These are phyloP conservation scores for Chrysochromulina parva DNA, from an alignment of 78 protist genomes.

Conservation along the genomic window DNA sequence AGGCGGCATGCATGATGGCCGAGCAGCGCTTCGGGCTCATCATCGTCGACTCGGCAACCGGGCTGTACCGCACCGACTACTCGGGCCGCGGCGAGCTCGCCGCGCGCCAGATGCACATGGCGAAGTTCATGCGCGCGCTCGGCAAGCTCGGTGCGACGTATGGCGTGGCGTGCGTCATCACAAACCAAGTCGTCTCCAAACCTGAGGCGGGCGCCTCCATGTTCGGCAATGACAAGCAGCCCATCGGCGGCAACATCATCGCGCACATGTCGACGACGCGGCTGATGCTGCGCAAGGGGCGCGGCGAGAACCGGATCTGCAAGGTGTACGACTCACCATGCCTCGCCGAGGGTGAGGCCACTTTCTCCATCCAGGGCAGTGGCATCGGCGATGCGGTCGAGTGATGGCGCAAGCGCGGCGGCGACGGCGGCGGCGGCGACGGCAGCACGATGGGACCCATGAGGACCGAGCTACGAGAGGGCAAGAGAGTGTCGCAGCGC, in stretches of 20 bases:
- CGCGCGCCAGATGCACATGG: conserved; percentile 96
- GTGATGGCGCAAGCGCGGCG: neutral
- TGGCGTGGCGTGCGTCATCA: conserved; percentile 97
- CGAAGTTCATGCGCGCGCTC: conserved; percentile 89
- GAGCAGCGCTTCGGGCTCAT: conserved; percentile 72
- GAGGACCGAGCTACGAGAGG: too few species aligned
- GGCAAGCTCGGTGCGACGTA: conserved; percentile 94
- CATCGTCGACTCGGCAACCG: neutral
- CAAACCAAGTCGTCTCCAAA: conserved; percentile 96
- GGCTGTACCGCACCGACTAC: conserved; percentile 88
- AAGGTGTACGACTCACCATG: conserved; percentile 97
- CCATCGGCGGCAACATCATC: conserved; percentile 99
- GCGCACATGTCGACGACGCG: conserved; percentile 99
- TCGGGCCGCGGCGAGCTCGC: conserved; percentile 97
- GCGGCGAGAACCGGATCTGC: conserved; percentile 95
- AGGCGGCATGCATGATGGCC: conserved; percentile 98
- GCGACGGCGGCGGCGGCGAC: too few species aligned
- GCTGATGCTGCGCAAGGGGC: conserved; percentile 89
- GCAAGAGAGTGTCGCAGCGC: too few species aligned
- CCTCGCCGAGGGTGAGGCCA: conserved; percentile 75
- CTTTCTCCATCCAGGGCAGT: conserved; percentile 2
- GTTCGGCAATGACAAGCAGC: conserved; percentile 86
- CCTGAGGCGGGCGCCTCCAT: conserved; percentile 71
- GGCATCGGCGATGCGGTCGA: conserved; percentile 52
- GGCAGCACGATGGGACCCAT: too few species aligned